phyloP scores from a whole-genome alignment of 179 eudicot species.

The Spinacia oleracea region DNA sequence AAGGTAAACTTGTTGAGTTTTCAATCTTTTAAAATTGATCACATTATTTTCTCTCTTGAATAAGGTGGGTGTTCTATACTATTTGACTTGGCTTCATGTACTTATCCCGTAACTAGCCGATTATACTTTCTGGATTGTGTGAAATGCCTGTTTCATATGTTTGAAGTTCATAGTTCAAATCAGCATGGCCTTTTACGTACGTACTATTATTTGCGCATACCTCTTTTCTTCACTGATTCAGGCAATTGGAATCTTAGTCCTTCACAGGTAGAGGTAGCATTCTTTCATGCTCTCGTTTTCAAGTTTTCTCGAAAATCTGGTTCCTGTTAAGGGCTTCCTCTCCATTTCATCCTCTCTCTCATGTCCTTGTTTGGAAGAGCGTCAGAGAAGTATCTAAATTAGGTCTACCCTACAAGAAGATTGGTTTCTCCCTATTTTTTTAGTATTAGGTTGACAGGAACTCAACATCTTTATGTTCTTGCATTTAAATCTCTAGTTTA shows the following conservation, averaged over 20 bases:
- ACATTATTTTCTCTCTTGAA: conserved; percentile 4
- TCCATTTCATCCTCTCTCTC: background rate
- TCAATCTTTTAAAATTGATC: background rate
- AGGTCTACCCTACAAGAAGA: background rate
- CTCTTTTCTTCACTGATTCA: background rate
- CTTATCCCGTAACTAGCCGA: background rate
- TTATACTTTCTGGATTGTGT: background rate
- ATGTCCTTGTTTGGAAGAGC: background rate
- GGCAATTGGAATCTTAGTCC: background rate
- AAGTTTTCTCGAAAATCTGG: background rate
- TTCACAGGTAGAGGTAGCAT: background rate
- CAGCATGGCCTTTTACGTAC: background rate
- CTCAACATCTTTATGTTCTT: background rate
- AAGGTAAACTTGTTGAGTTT: conserved; percentile 34
- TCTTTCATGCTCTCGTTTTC: background rate
- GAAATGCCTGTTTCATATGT: conserved; percentile 4
- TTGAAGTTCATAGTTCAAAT: background rate
- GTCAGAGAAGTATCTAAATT: background rate
- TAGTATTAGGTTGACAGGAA: background rate
- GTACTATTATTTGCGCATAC: background rate
- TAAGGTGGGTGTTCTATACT: background rate
- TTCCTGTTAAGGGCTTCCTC: background rate
- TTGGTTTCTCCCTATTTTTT: background rate
- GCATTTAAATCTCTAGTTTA: background rate
- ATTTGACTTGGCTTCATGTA: background rate